A percentile compares a stretch with the other conserved stretches of the same genome.
Conservation (phyloP, 225 moss, liverwort and hornwort species). For the Asterella californica region DNA sequence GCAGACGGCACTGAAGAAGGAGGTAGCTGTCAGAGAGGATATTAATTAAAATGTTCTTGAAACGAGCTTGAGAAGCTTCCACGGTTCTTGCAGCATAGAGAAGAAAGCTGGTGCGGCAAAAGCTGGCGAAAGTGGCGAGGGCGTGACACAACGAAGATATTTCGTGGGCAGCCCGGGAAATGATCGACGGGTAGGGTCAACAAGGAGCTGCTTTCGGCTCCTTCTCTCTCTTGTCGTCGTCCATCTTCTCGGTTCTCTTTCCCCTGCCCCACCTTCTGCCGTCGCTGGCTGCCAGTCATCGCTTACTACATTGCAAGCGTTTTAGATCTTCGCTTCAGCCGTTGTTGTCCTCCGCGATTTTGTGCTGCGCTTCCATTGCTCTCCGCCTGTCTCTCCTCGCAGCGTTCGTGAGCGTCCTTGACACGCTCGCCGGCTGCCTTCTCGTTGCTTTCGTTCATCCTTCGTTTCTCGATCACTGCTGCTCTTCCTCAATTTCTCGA, state of each 20-base stretch:
- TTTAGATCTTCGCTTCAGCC: background rate
- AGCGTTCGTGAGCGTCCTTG: constrained; percentile 25
- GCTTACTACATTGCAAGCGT: background rate
- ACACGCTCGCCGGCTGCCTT: constrained; percentile 24
- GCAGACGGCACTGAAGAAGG: no score
- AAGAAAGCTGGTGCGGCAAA: background rate
- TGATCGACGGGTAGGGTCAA: constrained; percentile 12
- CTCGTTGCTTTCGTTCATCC: background rate
- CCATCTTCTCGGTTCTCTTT: background rate
- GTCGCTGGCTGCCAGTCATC: constrained; percentile 4
- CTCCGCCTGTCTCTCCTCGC: background rate
- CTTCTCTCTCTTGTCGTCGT: background rate
- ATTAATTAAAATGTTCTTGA: constrained; percentile 2
- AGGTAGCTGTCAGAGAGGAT: background rate
- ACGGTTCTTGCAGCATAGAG: constrained; percentile 6
- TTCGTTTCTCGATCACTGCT: background rate
- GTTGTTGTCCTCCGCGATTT: background rate
- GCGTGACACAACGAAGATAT: constrained; percentile 7
- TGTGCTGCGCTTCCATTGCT: background rate
- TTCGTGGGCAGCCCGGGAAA: constrained; percentile 9
- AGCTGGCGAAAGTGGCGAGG: constrained; percentile 13
- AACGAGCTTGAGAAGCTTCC: constrained; percentile 7
- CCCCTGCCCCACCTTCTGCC: background rate
- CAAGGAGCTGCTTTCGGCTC: background rate
- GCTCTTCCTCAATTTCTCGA: constrained; percentile 2